A percentile compares a stretch with the other conserved stretches of the same genome.
phyloP scores from a whole-genome alignment of 2,329 filamentous ascomycete species.

The Samsoniella hepiali region DNA sequence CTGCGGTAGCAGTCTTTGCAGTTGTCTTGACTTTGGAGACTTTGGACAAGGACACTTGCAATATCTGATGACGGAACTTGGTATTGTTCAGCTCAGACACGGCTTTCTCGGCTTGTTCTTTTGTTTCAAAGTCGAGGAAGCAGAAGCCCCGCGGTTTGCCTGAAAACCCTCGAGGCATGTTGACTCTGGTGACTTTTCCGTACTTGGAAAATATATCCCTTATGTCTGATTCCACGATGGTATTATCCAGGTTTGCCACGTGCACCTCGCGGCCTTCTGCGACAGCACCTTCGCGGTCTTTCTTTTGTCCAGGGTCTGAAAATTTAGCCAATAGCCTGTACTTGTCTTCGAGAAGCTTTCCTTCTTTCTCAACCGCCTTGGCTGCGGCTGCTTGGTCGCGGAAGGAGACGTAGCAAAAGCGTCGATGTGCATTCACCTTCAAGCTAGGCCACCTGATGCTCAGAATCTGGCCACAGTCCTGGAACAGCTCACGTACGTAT shows the following conservation, averaged over 20 bases:
- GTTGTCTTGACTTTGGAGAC: constrained; percentile 55
- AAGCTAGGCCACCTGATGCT: constrained; percentile 87
- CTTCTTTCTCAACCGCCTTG: constrained; percentile 70
- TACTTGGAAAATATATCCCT: constrained; percentile 69
- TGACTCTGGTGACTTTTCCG: constrained; percentile 69
- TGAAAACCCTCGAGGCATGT: constrained; percentile 64
- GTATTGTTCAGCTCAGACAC: constrained; percentile 67
- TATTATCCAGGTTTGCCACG: constrained; percentile 64
- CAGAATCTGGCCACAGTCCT: constrained; percentile 74
- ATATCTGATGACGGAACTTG: constrained; percentile 63
- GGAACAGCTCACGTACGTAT: constrained; percentile 67
- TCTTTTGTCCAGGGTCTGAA: constrained; percentile 76
- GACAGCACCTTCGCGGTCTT: constrained; percentile 73
- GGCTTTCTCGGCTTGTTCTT: constrained; percentile 64
- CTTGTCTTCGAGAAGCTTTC: constrained; percentile 63
- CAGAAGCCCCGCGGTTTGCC: constrained; percentile 73
- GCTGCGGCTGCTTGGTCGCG: constrained; percentile 63
- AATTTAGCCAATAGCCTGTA: constrained; percentile 74
- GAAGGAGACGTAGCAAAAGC: constrained; percentile 97
- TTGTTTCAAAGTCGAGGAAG: constrained; percentile 73
- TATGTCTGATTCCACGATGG: constrained; percentile 64
- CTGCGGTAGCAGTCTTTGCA: constrained; percentile 42
- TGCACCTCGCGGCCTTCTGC: constrained; percentile 88
- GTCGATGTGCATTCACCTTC: constrained; percentile 80
- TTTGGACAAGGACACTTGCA: constrained; percentile 62